Base-by-base conservation (phyloP, 148 eudicot genomes). In the Vaccinium macrocarpon region DNA sequence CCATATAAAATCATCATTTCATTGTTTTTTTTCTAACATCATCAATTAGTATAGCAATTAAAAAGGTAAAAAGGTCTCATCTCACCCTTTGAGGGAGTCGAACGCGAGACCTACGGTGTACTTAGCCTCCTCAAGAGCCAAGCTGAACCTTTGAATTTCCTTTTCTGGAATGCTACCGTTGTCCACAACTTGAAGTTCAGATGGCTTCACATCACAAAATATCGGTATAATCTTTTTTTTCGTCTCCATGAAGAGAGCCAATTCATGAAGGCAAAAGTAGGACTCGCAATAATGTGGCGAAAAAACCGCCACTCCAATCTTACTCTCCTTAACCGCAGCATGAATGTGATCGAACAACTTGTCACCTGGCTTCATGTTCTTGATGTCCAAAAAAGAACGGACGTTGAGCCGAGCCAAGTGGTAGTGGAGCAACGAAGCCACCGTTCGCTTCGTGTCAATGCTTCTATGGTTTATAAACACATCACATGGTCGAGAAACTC, bases 81-180 rank as follows among this genome's bases (percentile, higher is more conserved):
- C 70, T 78, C 81, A 86, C 88, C 88, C 88, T 70, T 86, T 86
- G n/a, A 62, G 16, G 49, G 88, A 77, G 73, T 86, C 88, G 66
- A 86, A 86, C 8, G 82, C 27, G 61, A 86, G 82, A 12, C 88
- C 88, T 9, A 86, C 88, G 4, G 88, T 86, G 72, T 82, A 55
- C 79, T 86, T 86, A 57, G 88, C 88, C 85, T 86, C 85, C 51
- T 86, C 88, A 82, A 86, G 82, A 38, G 88, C 88, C 12, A n/a
- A 38, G 13, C 8, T 52, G 42, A 86, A 86, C 79, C 85, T 86
- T 55, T 48, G 13, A 1, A 78, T 2, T 5, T 86, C 88, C 21
- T 18, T 1, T 0, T 32, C n/a, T 4, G 82, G 5, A 70, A 80
- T 25, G 13, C 35, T 82, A 8, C 84, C 79, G 10, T 48, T 49